Conservation (phyloP, 768 basidiomycete genomes). For the Boletellus ananiceps region DNA sequence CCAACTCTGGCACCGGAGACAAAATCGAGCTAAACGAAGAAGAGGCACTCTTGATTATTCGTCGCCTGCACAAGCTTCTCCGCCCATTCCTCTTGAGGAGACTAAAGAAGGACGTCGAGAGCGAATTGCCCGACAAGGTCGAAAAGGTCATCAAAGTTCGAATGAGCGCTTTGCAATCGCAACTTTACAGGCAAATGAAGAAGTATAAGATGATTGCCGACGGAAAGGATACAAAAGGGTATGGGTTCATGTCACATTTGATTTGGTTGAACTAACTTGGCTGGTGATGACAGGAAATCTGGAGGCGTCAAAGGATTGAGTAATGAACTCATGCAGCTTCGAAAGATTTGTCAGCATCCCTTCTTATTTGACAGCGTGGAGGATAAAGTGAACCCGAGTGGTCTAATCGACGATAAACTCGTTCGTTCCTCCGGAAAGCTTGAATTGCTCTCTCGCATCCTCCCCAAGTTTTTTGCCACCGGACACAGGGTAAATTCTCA, state of each 20-base stretch:
- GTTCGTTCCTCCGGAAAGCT: slow-evolving; percentile 89
- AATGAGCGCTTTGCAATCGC: slow-evolving; percentile 89
- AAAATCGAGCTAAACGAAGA: slow-evolving; percentile 99
- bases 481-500: slow-evolving; percentile 70
- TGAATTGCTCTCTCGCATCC: slow-evolving; percentile 82
- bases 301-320: slow-evolving; percentile 84
- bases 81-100: slow-evolving; percentile 90
- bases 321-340: slow-evolving; percentile 95
- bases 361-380: slow-evolving; percentile 96
- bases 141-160: slow-evolving; percentile 97
- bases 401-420: slow-evolving; percentile 79
- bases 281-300: slow-evolving; percentile 45
- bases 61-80: slow-evolving; percentile 93
- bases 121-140: slow-evolving; percentile 93
- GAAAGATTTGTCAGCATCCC: slow-evolving; percentile 98
- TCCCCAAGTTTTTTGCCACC: slow-evolving; percentile 92
- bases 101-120: slow-evolving; percentile 95
- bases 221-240: slow-evolving; percentile 75
- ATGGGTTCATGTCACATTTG: slow-evolving; percentile 17
- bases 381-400: slow-evolving; percentile 83
- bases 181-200: slow-evolving; percentile 96
- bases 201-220: slow-evolving; percentile 96
- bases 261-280: neutral
- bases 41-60: slow-evolving; percentile 95
- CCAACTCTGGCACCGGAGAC: slow-evolving; percentile 95